Evolutionary conservation across 371 early-diverging fungal species (phyloP).

Genomic region (Chytridium lagenaria): DNA sequence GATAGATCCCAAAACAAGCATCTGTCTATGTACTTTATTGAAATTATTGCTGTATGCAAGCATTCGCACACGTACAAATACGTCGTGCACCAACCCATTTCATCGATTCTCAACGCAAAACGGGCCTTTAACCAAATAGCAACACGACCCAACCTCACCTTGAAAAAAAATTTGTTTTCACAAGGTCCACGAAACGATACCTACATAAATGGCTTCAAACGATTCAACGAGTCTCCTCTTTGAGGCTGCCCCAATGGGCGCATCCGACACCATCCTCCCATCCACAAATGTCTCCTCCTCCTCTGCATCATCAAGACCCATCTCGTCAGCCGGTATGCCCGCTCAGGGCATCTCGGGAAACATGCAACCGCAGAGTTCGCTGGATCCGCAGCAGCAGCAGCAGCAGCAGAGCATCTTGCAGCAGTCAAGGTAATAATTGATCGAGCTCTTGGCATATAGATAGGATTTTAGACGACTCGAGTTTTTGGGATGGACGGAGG

Average conservation of each 20-base stretch:
- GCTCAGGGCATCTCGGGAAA: neutral
- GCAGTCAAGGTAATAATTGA: slow-evolving; percentile 33
- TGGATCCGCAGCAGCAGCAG: slow-evolving; percentile 9
- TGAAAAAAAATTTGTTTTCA: neutral
- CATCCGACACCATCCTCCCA: slow-evolving; percentile 11
- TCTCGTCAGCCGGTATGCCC: neutral
- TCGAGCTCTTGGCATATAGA: neutral
- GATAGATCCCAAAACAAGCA: too few relatives aligned
- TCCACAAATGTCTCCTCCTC: neutral
- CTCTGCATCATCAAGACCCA: neutral
- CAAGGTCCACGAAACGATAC: neutral
- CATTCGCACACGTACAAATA: too few relatives aligned
- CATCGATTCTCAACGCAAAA: too few relatives aligned
- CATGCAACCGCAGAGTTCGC: neutral
- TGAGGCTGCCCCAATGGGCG: slow-evolving; percentile 39
- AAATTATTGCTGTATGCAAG: too few relatives aligned
- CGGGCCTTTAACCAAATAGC: too few relatives aligned
- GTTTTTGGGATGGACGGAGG: too few relatives aligned
- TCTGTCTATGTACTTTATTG: too few relatives aligned
- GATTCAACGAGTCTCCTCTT: slow-evolving; percentile 24
- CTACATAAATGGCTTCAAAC: slow-evolving; percentile 2
- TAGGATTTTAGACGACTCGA: neutral
- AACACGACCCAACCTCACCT: neutral
- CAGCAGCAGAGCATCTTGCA: slow-evolving; percentile 36
- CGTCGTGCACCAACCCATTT: too few relatives aligned